Evolutionary conservation across 495 filamentous ascomycete genomes (phyloP).

Genomic region (Daldinia childiae): DNA sequence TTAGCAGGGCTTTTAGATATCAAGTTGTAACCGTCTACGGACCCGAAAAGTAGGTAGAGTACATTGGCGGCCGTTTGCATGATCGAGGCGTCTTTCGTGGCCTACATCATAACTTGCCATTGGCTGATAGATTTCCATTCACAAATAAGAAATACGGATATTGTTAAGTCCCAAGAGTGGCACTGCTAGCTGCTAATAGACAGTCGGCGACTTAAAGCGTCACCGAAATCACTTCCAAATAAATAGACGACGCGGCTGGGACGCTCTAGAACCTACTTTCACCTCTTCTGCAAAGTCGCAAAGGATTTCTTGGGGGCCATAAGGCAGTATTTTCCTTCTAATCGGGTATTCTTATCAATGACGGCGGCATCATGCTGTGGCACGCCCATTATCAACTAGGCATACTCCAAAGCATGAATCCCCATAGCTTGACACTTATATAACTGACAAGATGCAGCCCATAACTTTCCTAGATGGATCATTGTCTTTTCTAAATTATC

Average conservation of each 20-base stretch:
- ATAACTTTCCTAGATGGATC: background rate
- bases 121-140: background rate
- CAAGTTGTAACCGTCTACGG: background rate
- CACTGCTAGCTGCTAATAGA: background rate
- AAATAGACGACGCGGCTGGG: background rate
- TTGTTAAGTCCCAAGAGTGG: background rate
- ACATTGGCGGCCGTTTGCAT: background rate
- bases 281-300: background rate
- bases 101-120: background rate
- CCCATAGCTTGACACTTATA: slow-evolving; percentile 7
- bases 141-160: background rate
- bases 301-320: slow-evolving; percentile 13
- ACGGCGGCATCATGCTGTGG: background rate
- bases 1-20: background rate
- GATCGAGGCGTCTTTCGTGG: background rate
- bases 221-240: slow-evolving; percentile 6
- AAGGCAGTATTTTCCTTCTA: slow-evolving; percentile 4
- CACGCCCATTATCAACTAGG: background rate
- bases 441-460: slow-evolving; percentile 4
- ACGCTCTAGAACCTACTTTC: background rate
- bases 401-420: slow-evolving; percentile 6
- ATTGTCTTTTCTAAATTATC: background rate
- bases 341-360: background rate
- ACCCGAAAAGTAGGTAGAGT: background rate
- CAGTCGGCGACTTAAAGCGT: background rate